Evolutionary conservation across 1,139 yeast genomes (phyloP).

Genomic region (Blastobotrys persicus): DNA sequence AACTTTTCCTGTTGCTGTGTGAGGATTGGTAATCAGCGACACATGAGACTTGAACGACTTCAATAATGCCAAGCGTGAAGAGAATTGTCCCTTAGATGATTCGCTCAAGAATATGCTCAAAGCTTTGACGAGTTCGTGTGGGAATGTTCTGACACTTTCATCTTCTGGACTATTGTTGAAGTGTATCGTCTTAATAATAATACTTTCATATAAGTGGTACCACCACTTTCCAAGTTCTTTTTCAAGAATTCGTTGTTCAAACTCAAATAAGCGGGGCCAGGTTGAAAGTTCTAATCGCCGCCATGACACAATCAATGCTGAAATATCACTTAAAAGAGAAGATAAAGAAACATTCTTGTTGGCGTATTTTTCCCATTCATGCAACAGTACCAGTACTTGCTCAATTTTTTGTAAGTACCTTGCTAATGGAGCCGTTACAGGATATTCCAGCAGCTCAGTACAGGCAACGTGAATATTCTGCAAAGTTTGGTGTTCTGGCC

Average conservation of each 20-base stretch:
- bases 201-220: conserved; percentile 82
- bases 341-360: conserved; percentile 69
- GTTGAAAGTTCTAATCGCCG: conserved; percentile 80
- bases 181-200: conserved; percentile 37
- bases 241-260: conserved; percentile 58
- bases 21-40: conserved; percentile 14
- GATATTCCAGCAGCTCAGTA: conserved; percentile 60
- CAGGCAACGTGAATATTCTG: conserved; percentile 65
- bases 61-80: conserved; percentile 54
- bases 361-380: conserved; percentile 95
- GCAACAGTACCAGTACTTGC: conserved; percentile 73
- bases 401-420: conserved; percentile 78
- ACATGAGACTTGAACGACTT: conserved; percentile 60
- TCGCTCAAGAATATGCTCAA: conserved; percentile 74
- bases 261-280: conserved; percentile 73
- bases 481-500: conserved; percentile 96
- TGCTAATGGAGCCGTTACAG: conserved; percentile 71
- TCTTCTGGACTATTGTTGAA: conserved; percentile 20
- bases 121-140: conserved; percentile 56
- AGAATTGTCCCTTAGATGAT: conserved; percentile 72
- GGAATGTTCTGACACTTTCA: conserved; percentile 38
- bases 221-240: conserved; percentile 73
- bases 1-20: conserved; percentile 26
- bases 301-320: conserved; percentile 81
- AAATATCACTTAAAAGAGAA: conserved; percentile 53